These are phyloP conservation scores for Zizania latifolia DNA, from an alignment of 176 grass and related monocot species.

Conservation along the genomic window DNA sequence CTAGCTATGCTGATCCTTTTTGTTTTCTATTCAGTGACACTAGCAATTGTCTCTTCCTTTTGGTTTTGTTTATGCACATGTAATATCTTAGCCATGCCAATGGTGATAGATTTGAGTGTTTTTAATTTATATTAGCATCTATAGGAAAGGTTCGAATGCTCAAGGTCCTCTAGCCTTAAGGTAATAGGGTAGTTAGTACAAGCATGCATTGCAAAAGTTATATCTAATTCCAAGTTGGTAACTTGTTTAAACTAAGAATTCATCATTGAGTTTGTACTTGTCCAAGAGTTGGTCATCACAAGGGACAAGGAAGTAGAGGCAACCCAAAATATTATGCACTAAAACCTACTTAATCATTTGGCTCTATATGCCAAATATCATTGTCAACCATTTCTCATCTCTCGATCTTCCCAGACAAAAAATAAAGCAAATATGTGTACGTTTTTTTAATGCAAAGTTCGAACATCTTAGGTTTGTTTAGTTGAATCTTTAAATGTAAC, in stretches of 20 bases:
- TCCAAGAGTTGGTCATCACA: constrained; percentile 15
- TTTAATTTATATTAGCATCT: constrained; percentile 28
- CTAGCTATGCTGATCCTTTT: constrained; percentile 25
- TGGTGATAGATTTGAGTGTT: constrained; percentile 20
- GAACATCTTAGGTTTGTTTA: neutral
- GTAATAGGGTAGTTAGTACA: constrained; percentile 50
- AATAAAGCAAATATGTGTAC: neutral
- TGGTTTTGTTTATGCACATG: constrained; percentile 29
- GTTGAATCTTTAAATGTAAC: constrained; percentile 1
- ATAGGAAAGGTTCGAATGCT: constrained; percentile 36
- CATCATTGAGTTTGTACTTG: constrained; percentile 48
- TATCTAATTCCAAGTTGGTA: constrained; percentile 29
- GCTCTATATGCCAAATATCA: constrained; percentile 15
- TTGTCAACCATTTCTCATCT: constrained; percentile 12
- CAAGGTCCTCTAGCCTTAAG: constrained; percentile 18
- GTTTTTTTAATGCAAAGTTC: neutral
- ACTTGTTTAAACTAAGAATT: constrained; percentile 26
- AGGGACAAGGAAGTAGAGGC: constrained; percentile 16
- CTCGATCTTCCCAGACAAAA: neutral
- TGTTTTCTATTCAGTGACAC: constrained; percentile 48
- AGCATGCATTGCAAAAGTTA: constrained; percentile 30
- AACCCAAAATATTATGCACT: constrained; percentile 13
- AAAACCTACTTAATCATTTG: constrained; percentile 29
- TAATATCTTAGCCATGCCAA: constrained; percentile 25
- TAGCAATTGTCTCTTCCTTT: constrained; percentile 47